Percentiles rank a stretch among this genome's conserved stretches.
These are phyloP conservation scores for Candida silvatica DNA, from an alignment of 805 yeast genomes.

Conservation along the genomic window DNA sequence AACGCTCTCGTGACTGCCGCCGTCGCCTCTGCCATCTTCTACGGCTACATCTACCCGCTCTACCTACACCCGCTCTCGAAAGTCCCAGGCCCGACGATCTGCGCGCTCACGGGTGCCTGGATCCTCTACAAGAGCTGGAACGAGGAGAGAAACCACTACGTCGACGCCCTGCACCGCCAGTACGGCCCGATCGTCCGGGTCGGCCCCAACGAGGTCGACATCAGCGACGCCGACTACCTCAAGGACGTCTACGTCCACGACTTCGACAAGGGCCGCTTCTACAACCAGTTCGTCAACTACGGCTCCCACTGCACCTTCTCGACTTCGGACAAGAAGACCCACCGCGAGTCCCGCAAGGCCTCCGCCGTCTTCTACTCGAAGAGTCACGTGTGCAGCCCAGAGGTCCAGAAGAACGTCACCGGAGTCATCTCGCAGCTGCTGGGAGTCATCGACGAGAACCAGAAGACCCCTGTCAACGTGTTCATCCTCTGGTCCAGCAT, in stretches of 20 bases:
- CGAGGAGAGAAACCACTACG: slow-evolving; percentile 39
- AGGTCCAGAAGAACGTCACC: slow-evolving; percentile 26
- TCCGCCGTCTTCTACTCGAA: slow-evolving; percentile 38
- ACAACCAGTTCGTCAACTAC: slow-evolving; percentile 51
- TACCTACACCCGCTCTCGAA: slow-evolving; percentile 37
- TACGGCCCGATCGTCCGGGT: slow-evolving; percentile 60
- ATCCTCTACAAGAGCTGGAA: slow-evolving; percentile 34
- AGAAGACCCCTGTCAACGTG: slow-evolving; percentile 35
- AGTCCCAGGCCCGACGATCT: slow-evolving; percentile 52
- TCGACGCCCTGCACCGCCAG: slow-evolving; percentile 40
- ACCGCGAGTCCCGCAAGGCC: slow-evolving; percentile 32
- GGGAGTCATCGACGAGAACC: slow-evolving; percentile 13
- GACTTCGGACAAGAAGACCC: slow-evolving; percentile 38
- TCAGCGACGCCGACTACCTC: slow-evolving; percentile 40
- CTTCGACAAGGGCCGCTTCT: slow-evolving; percentile 49
- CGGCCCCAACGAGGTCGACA: slow-evolving; percentile 53
- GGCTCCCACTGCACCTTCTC: slow-evolving; percentile 55
- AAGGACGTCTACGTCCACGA: slow-evolving; percentile 49
- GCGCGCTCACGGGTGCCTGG: slow-evolving; percentile 35
- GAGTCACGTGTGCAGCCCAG: slow-evolving; percentile 25
- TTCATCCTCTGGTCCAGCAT: slow-evolving; percentile 57
- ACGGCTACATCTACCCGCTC: slow-evolving; percentile 34
- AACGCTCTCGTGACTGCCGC: not conserved
- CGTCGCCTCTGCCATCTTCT: slow-evolving; percentile 5
- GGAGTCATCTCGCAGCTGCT: slow-evolving; percentile 24